Base-by-base conservation (phyloP, 495 filamentous ascomycete species). In the Penicillium manginii region DNA sequence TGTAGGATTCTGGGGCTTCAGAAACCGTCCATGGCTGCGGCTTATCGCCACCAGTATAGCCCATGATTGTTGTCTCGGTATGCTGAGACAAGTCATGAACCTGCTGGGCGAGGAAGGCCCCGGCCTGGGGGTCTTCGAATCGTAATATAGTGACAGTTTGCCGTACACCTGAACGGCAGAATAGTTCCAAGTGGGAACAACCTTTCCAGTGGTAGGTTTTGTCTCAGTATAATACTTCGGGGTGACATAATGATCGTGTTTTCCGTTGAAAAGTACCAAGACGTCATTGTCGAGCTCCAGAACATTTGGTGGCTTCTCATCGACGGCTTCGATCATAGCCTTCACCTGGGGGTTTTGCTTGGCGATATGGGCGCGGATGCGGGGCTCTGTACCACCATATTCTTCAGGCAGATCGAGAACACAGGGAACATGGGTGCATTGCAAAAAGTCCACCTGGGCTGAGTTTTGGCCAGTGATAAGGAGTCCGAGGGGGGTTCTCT, bases 161-260 rank as follows among this genome's bases (percentile, higher is more conserved):
- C 81, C 80, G 54, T 83, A 83, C 0, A 66, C 74, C 42, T 82
- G 78, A 0, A 74, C 80, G 12, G 80, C 81, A 4, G 77, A 65
- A 58, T 83, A 84, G 64, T 82, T 77, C 81, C 81, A 84, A 2
- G 81, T 84, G 5, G 79, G 79, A 17, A 83, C 80, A 1, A 83
- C 80, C 54, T 82, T 84, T n/a, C 74, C 81, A 0, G 75, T 78
- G 1, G 42, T 57, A 1, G 80, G 82, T 59, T 84, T 84, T 6
- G 82, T 84, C 57, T 80, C 72, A 26, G 60, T 66, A 65, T 82
- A 84, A 65, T 78, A 82, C 52, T 81, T 78, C 2, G 81, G 80
- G 7, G 80, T 84, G 43, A 84, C 74, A 59, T 84, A 84, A 59
- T 78, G 73, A n/a, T 81, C 67, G 2, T 66, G 61, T 2, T 71